Evolutionary conservation across 164 flowering plant species (phyloP), one percentile per base, ranked within the genome.

Genomic region (Warburgia ugandensis): DNA sequence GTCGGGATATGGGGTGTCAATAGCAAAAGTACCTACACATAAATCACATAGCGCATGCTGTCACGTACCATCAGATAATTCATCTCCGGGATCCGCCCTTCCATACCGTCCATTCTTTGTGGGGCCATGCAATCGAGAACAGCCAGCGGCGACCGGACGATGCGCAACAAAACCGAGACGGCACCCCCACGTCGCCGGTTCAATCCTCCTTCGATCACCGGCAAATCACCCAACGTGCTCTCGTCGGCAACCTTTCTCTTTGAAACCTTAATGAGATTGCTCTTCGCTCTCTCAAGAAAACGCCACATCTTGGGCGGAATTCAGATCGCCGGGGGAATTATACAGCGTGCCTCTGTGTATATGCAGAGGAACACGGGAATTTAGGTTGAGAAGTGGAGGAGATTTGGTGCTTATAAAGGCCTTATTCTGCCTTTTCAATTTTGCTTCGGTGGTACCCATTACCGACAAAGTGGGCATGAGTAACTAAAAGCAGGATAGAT

Each of bases 31-130:
- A 20, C 7, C 60, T 71, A 83, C 77, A 78, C 76, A 52, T 80
- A 64, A 36, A 83, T 78, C 1, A 76, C 83, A 43, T 80, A 78
- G 25, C 84, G 74, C 91, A 80, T 70, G 67, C 86, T 70, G 36
- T 83, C 91, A 32, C 58, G 79, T 10, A 83, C 91, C 77, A 80
- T 73, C 2, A 78, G 75, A 59, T 80, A 78, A 52, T 83, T 81
- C 61, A 81, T 66, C 61, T 83, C 91, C 0, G 84, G 63, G 0
- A 64, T 46, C 32, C 65, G 64, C 9, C 76, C 75, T 36, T 76
- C 81, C 5, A 55, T 74, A 2, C 73, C 78, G 41, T 55, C 55
- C 2, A 56, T 64, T 9, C 48, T 69, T 33, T 78, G 72, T 12
- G 67, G 67, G 12, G 71, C 52, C 22, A 80, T 59, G 66, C 91